Base-by-base conservation (phyloP, 306 rosid species). In the Clitoria ternatea region DNA sequence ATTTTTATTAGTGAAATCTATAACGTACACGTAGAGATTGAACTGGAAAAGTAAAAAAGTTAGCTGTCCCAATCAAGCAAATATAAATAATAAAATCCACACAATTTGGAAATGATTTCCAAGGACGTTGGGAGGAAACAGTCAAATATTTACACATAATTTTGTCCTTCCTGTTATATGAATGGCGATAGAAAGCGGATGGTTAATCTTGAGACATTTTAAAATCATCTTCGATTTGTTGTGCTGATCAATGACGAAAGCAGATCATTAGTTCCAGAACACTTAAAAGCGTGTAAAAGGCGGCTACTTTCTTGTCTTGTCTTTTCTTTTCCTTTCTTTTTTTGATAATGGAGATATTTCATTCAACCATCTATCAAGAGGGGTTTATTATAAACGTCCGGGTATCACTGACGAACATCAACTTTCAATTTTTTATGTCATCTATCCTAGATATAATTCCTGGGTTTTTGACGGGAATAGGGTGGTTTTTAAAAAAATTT, bases 31-130 rank as follows among this genome's bases (percentile, higher is more conserved):
- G n/a, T n/a, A n/a, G 19, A 29, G 3, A 27, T 27, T 19, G 10
- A 65, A 18, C 33, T 18, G 19, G 40, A 12, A 2, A 2, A 11
- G 12, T 1, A 33, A 30, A 33, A 32, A 66, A 47, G 60, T 23
- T 18, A 13, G 30, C 24, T 20, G n/a, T 49, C 22, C 20, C 73
- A 13, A 19, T 67, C 33, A 33, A 27, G 49, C 20, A 19, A 67
- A 49, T 11, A 18, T 17, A 56, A 17, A 48, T 26, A 36, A n/a
- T 36, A 40, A 29, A 36, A 69, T 36, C 63, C 43, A 27, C 56
- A 26, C 66, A 54, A 12, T 4, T 42, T 32, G 77, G 73, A 53
- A 63, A 62, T 43, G 29, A 70, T 7, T 77, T 53, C 73, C 77
- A 18, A 22, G 53, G 81, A 52, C 39, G 36, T 42, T 62, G 73